A percentile compares a stretch with the other conserved stretches of the same genome.
phyloP scores from a whole-genome alignment of 2,329 filamentous ascomycete species.

The Xylogone sp. region DNA sequence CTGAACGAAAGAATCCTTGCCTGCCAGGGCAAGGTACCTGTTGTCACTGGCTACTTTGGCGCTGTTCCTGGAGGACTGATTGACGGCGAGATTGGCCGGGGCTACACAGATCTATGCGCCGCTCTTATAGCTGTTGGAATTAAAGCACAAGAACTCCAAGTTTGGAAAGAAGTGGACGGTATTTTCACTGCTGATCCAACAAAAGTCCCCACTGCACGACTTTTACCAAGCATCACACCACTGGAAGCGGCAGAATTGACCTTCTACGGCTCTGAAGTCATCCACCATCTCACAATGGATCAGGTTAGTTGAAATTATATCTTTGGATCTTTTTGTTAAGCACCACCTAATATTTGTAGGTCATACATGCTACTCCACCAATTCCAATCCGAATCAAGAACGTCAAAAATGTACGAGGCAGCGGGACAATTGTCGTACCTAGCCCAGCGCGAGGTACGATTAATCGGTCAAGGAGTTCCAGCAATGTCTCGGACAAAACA shows the following conservation, averaged over 20 bases:
- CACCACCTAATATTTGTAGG: too few species aligned
- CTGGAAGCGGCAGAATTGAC: slow-evolving; percentile 95
- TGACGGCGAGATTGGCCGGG: slow-evolving; percentile 83
- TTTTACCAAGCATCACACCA: slow-evolving; percentile 86
- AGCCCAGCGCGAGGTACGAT: slow-evolving; percentile 60
- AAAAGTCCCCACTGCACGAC: slow-evolving; percentile 86
- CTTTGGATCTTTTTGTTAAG: too few species aligned
- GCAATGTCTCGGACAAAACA: slow-evolving; percentile 46
- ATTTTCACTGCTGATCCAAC: slow-evolving; percentile 82
- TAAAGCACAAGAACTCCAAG: slow-evolving; percentile 83
- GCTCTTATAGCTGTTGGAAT: slow-evolving; percentile 86
- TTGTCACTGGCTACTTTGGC: slow-evolving; percentile 92
- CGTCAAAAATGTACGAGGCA: slow-evolving; percentile 78
- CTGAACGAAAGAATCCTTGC: slow-evolving; percentile 62
- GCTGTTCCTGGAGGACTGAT: slow-evolving; percentile 87
- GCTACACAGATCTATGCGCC: slow-evolving; percentile 95
- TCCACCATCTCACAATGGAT: slow-evolving; percentile 98
- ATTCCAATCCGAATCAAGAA: slow-evolving; percentile 91
- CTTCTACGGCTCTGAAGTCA: slow-evolving; percentile 92
- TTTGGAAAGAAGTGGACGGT: slow-evolving; percentile 99
- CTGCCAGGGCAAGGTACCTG: slow-evolving; percentile 66
- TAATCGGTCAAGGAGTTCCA: slow-evolving; percentile 40
- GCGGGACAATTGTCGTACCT: slow-evolving; percentile 79
- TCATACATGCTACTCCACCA: slow-evolving; percentile 72
- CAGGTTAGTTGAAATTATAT: slow-evolving; percentile 44